Percentiles rank a stretch among this genome's conserved stretches.
phyloP scores from a whole-genome alignment of 163 green algal genomes.

The Coccomyxa subellipsoidea region DNA sequence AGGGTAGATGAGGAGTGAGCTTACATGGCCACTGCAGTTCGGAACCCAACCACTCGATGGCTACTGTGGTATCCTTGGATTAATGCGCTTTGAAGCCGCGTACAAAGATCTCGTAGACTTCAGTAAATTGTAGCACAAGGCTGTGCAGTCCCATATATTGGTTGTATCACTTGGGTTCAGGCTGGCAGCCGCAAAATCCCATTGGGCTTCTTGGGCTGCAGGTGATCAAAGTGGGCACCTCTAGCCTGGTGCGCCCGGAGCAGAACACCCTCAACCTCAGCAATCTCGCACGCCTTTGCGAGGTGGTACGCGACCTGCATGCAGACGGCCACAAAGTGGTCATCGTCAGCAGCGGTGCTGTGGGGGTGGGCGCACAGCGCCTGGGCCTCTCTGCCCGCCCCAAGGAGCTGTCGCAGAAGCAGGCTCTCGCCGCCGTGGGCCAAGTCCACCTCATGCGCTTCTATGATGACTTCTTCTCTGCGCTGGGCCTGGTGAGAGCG shows the following conservation, averaged over 20 bases:
- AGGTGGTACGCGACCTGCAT: slow-evolving; percentile 68
- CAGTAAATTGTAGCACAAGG: no score
- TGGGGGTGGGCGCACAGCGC: slow-evolving; percentile 82
- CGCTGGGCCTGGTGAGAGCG: slow-evolving; percentile 68
- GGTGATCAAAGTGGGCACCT: slow-evolving; percentile 95
- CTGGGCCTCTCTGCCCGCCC: slow-evolving; percentile 64
- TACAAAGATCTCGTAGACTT: no score
- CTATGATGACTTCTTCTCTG: slow-evolving; percentile 87
- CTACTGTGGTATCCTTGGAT: no score
- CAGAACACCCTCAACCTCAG: slow-evolving; percentile 75
- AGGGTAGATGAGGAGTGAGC: no score
- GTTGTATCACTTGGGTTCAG: no score
- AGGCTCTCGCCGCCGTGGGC: slow-evolving; percentile 86
- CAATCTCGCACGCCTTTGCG: slow-evolving; percentile 76
- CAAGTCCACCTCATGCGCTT: slow-evolving; percentile 89
- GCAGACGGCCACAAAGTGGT: slow-evolving; percentile 58
- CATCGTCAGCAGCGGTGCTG: slow-evolving; percentile 82
- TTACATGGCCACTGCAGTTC: no score
- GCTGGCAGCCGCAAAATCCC: not conserved
- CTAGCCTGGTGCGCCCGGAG: slow-evolving; percentile 71
- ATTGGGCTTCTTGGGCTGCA: slow-evolving; percentile 38
- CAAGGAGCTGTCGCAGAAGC: slow-evolving; percentile 69
- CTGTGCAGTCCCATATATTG: no score
- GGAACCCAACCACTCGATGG: no score
- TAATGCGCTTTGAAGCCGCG: no score